Conservation (phyloP, 371 early-diverging fungal species). For the Pancytospora philotis region DNA sequence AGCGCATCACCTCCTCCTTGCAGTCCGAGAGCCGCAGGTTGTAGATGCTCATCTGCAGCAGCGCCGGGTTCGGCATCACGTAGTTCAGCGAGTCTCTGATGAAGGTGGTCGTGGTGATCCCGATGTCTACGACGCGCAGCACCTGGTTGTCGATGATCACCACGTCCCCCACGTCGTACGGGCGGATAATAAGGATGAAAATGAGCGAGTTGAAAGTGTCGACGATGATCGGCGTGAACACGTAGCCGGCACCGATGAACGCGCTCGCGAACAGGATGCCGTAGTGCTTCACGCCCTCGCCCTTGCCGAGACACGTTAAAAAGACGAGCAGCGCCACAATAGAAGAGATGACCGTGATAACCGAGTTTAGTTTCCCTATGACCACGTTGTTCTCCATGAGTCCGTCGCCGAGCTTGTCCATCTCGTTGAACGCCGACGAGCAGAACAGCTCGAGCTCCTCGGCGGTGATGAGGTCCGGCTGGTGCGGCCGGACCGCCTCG, state of each 20-base stretch:
- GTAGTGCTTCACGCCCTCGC: too few species aligned
- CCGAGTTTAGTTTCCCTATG: conserved; percentile 7
- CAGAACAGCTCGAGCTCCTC: too few species aligned
- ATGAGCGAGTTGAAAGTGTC: conserved; percentile 46
- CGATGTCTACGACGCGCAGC: conserved; percentile 40
- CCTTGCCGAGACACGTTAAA: too few species aligned
- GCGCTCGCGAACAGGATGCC: conserved; percentile 18
- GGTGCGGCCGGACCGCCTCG: too few species aligned
- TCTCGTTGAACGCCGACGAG: too few species aligned
- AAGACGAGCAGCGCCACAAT: too few species aligned
- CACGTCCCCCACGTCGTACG: conserved; percentile 52
- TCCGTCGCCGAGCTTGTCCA: conserved; percentile 26
- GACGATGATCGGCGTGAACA: conserved; percentile 34
- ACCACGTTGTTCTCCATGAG: conserved; percentile 24
- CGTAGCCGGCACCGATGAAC: conserved; percentile 30
- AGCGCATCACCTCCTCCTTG: too few species aligned
- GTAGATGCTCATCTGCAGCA: conserved; percentile 30
- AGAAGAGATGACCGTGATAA: too few species aligned
- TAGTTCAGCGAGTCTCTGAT: conserved; percentile 13
- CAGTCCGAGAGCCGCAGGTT: too few species aligned
- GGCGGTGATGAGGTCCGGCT: too few species aligned
- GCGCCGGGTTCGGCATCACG: conserved; percentile 32
- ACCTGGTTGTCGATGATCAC: conserved; percentile 22
- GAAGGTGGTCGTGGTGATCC: conserved; percentile 41
- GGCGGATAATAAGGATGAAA: conserved; percentile 42